A percentile compares a stretch with the other conserved stretches of the same genome.
phyloP scores from a whole-genome alignment of 176 grass and related monocot species.

The Chrysopogon serrulatus region DNA sequence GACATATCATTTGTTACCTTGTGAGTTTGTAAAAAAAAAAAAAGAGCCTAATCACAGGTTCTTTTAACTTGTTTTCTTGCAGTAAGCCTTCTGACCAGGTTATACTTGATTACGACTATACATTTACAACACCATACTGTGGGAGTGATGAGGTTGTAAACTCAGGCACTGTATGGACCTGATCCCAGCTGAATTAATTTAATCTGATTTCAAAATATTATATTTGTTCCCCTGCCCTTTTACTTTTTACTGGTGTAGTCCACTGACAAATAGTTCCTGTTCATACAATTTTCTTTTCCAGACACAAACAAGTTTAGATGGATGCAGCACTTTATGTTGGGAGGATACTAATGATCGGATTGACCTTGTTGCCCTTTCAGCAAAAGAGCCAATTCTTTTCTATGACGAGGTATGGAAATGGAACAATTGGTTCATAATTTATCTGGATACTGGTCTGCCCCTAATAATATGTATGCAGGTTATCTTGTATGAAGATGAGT shows the following conservation, averaged over 20 bases:
- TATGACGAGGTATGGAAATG: slow-evolving; percentile 69
- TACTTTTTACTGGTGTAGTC: neutral
- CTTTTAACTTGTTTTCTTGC: slow-evolving; percentile 36
- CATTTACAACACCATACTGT: slow-evolving; percentile 85
- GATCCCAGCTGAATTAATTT: neutral
- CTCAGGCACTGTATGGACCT: slow-evolving; percentile 27
- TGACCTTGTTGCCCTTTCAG: slow-evolving; percentile 75
- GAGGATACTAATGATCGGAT: slow-evolving; percentile 70
- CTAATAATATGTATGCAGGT: slow-evolving; percentile 51
- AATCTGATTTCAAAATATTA: neutral
- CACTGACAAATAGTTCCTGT: neutral
- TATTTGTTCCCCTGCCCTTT: neutral
- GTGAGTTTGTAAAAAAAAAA: neutral
- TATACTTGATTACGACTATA: slow-evolving; percentile 94
- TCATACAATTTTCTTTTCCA: neutral
- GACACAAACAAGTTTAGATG: slow-evolving; percentile 58
- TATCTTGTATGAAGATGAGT: slow-evolving; percentile 93
- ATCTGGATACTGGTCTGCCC: slow-evolving; percentile 8
- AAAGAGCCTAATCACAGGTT: neutral
- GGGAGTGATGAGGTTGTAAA: slow-evolving; percentile 51
- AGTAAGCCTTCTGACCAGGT: slow-evolving; percentile 91
- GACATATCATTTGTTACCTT: neutral
- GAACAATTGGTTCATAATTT: slow-evolving; percentile 3
- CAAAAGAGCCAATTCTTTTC: slow-evolving; percentile 86
- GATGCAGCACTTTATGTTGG: slow-evolving; percentile 48